phyloP scores from a whole-genome alignment of 352 stramenopile genomes.

The Pythium pyrilobum region DNA sequence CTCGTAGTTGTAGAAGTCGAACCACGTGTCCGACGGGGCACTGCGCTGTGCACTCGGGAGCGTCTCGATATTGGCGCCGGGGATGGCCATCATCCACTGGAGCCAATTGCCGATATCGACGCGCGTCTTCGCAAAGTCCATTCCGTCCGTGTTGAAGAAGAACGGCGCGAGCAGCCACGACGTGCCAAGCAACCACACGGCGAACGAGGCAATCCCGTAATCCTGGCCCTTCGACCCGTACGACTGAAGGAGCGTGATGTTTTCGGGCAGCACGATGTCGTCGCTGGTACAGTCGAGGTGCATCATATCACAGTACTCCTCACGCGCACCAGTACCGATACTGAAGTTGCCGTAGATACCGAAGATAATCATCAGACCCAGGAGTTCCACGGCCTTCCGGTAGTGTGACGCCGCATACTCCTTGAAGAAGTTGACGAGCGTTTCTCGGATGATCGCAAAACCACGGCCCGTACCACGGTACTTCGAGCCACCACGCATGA shows the following conservation, averaged over 20 bases:
- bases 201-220: conserved; percentile 85
- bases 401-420: conserved; percentile 83
- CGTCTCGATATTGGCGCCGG: conserved; percentile 37
- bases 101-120: conserved; percentile 83
- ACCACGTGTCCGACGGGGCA: conserved; percentile 54
- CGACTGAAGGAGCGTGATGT: conserved; percentile 64
- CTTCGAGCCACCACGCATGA: conserved; percentile 84
- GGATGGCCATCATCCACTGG: conserved; percentile 70
- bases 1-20: conserved; percentile 78
- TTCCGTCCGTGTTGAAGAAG: conserved; percentile 84
- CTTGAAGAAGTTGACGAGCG: conserved; percentile 83
- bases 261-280: conserved; percentile 49
- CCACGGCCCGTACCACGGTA: conserved; percentile 80
- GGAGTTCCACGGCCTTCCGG: conserved; percentile 71
- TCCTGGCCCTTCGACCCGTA: conserved; percentile 85
- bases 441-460: conserved; percentile 84
- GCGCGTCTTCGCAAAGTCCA: conserved; percentile 83
- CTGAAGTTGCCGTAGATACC: conserved; percentile 71
- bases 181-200: conserved; percentile 75
- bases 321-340: conserved; percentile 51
- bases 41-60: conserved; percentile 32
- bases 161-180: conserved; percentile 82
- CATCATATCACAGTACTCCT: conserved; percentile 53
- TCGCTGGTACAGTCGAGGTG: conserved; percentile 44
- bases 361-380: conserved; percentile 81